Evolutionary conservation across 1,284 basidiomycete genomes (phyloP), one percentile per base, ranked within the genome.

Genomic region (Rhodotorula sp.): DNA sequence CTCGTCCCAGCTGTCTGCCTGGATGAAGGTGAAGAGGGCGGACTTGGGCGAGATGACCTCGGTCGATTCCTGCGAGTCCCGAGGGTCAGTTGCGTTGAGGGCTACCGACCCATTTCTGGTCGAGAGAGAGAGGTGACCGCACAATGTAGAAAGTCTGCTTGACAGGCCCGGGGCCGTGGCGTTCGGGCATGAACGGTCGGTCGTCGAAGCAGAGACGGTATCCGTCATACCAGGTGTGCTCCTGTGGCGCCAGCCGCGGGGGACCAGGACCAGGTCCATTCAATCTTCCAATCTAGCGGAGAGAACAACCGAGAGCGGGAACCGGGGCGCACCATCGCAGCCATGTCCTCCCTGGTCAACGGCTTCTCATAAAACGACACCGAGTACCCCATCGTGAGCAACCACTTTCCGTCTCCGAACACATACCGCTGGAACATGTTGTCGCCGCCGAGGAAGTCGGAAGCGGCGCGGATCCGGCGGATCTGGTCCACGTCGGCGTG

Each of bases 341-440:
- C 40, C 54, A 76, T 31, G 24, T 73, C 65, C 31, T 69, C 60
- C 34, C 24, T 53, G 44, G 55, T 63, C 20, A 77, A 50, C n/a
- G 69, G 62, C 37, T 71, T 52, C 48, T 76, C 74, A 31, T 69
- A 77, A 26, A 65, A 57, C 0, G 72, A 75, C 31, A 77, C 26
- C 24, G 67, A 62, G 67, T 77, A 76, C 13, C 76, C 76, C 18
- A 73, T 47, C 34, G 63, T 67, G 30, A 77, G 37, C 1, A 77
- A 52, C 71, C 73, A 74, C 28, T 70, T 68, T 15, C 76, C 76
- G 30, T 72, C 61, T 24, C 73, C 73, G 47, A 76, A 76, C 15
- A 77, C 69, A 54, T 71, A 68, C 24, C 76, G 67, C 28, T 58
- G 50, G 65, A 77, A 77, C 55, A 77, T 64, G 59, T 77, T 77